Evolutionary conservation across 805 yeast species (phyloP), one percentile per base, ranked within the genome.

Genomic region (Pichia pseudocactophila): DNA sequence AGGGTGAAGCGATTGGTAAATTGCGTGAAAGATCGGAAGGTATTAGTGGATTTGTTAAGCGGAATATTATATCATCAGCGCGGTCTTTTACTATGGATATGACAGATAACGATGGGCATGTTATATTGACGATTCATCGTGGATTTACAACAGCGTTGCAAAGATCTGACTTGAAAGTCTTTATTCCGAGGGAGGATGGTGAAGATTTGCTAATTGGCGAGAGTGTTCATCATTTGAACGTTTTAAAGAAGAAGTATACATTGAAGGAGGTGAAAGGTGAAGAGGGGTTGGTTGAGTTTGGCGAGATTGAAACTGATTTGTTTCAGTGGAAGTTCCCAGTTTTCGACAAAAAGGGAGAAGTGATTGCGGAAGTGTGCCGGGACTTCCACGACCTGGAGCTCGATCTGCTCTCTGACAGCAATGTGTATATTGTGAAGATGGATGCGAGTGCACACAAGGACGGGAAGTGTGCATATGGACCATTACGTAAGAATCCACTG

Each of bases 201-300:
- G 75, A 70, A 38, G 71, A 68, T 1, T 57, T 64, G 1, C 54
- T 76, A 3, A 66, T 90, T 18, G 97, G 97, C 1, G 96, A 88
- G 58, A 74, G 84, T 16, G 76, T 82, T 5, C 97, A 89, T 60
- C 78, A 82, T 50, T 89, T 96, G 95, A 97, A 90, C 64, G 66
- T 80, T 35, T 87, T 95, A 95, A 73, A 97, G 57, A 70, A 97
- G 45, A 65, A 82, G 37, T 89, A 89, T 61, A 85, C 87, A 54
- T 65, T 90, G 51, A 90, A 83, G 57, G 67, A 73, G 49, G 57
- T 69, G 37, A 47, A 49, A 12, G 40, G 44, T 2, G 56, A 66
- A 5, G 66, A 69, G 19, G 70, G 64, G 17, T 12, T 74, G 56
- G 71, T 74, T 20, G 96, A 89, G 59, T 90, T 79, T 66, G 96